These are phyloP conservation scores for Rickenella mellea DNA, from an alignment of 768 basidiomycete genomes.

Conservation along the genomic window DNA sequence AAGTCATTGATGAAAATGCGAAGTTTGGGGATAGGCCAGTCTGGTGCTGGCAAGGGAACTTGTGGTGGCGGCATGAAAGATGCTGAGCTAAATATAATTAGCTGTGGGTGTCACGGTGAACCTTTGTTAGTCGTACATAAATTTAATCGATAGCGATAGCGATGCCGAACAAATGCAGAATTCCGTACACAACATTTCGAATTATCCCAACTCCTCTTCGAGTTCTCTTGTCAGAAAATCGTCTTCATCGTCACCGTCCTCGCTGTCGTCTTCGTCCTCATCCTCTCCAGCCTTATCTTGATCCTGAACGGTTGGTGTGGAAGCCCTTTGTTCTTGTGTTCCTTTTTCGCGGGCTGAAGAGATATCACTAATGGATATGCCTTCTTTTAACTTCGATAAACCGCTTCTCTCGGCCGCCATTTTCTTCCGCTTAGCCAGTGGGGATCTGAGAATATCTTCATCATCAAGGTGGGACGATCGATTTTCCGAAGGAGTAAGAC, in stretches of 20 bases:
- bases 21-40: slow-evolving; percentile 50
- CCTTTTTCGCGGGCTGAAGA: slow-evolving; percentile 9
- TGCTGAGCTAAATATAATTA: not conserved
- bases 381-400: slow-evolving; percentile 61
- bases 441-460: slow-evolving; percentile 47
- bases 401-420: slow-evolving; percentile 55
- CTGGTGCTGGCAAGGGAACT: slow-evolving; percentile 8
- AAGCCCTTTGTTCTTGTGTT: slow-evolving; percentile 7
- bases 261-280: slow-evolving; percentile 40
- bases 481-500: slow-evolving; percentile 56
- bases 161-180: not conserved
- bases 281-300: slow-evolving; percentile 17
- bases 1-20: slow-evolving; percentile 49
- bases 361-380: slow-evolving; percentile 47
- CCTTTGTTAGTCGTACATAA: too few species aligned
- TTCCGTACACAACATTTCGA: not conserved
- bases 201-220: slow-evolving; percentile 69
- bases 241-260: slow-evolving; percentile 50
- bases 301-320: slow-evolving; percentile 6
- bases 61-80: not conserved
- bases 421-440: slow-evolving; percentile 75
- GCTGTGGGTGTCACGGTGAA: not conserved
- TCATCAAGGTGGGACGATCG: slow-evolving; percentile 20
- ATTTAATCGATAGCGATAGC: too few species aligned
- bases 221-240: slow-evolving; percentile 78